Conservation (phyloP, 345 rosid species). For the Capsella bursapastoris region DNA sequence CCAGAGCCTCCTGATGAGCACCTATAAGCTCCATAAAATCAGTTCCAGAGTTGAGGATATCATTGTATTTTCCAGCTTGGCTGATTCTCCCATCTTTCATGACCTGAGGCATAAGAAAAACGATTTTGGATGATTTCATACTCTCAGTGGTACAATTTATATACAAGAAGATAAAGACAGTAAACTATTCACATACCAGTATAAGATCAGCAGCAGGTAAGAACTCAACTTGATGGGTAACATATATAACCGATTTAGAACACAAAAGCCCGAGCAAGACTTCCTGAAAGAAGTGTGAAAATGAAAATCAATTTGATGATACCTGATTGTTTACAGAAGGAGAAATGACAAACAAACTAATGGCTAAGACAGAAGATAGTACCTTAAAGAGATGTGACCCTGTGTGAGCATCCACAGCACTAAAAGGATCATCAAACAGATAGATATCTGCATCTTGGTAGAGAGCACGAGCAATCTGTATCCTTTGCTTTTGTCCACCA, state of each 20-base stretch:
- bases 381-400: conserved; percentile 88
- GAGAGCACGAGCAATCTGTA: conserved; percentile 84
- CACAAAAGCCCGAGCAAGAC: conserved; percentile 57
- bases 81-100: conserved; percentile 80
- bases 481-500: conserved; percentile 89
- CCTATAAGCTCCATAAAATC: conserved; percentile 81
- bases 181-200: conserved; percentile 53
- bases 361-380: conserved; percentile 12
- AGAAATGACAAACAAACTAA: conserved; percentile 7
- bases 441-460: conserved; percentile 89
- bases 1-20: conserved; percentile 70
- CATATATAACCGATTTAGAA: conserved; percentile 72
- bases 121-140: not conserved
- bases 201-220: conserved; percentile 77
- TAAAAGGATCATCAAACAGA: conserved; percentile 89
- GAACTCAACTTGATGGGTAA: conserved; percentile 89
- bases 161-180: conserved; percentile 5
- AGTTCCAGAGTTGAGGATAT: conserved; percentile 65
- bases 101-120: conserved; percentile 51
- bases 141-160: not conserved
- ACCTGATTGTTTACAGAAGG: not conserved
- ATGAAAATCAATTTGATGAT: not conserved
- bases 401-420: conserved; percentile 91
- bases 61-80: conserved; percentile 76
- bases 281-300: conserved; percentile 52